phyloP scores from a whole-genome alignment of 345 rosid species.

The Bruguiera parviflora region DNA sequence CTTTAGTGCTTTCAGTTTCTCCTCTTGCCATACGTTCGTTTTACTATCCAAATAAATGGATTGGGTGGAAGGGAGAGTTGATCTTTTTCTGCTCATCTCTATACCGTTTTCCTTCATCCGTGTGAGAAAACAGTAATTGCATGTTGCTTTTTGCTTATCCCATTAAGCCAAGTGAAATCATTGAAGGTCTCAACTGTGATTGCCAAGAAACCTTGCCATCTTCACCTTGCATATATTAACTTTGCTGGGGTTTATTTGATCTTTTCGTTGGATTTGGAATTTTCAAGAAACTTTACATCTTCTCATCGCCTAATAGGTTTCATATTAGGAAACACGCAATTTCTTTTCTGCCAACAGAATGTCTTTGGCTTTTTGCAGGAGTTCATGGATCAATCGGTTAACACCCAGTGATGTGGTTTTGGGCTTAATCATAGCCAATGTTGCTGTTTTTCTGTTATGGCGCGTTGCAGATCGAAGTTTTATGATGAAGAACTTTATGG shows the following conservation, averaged over 20 bases:
- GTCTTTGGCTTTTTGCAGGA: conserved; percentile 48
- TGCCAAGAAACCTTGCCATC: not conserved
- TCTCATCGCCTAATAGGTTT: not conserved
- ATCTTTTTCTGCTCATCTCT: not conserved
- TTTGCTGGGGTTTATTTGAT: not conserved
- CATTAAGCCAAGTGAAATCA: not conserved
- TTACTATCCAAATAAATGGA: not conserved
- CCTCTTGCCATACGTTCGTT: not conserved
- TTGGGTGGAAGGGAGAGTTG: not conserved
- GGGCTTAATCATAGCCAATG: conserved; percentile 62
- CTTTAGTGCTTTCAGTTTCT: not conserved
- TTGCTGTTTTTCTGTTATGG: conserved; percentile 72
- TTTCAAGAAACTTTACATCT: too few relatives aligned
- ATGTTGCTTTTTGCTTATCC: not conserved
- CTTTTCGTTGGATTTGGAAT: too few relatives aligned
- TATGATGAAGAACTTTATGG: conserved; percentile 80
- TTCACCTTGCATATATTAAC: too few relatives aligned
- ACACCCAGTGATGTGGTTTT: conserved; percentile 47
- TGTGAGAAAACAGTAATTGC: not conserved
- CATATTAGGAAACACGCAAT: not conserved
- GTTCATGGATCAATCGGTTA: conserved; percentile 46
- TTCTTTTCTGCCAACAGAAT: conserved; percentile 13
- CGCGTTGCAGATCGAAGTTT: conserved; percentile 47
- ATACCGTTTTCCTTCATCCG: not conserved
- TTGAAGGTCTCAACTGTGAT: not conserved